Base-by-base conservation (phyloP, 2,329 filamentous ascomycete genomes). In the Pyrenophora graminea region DNA sequence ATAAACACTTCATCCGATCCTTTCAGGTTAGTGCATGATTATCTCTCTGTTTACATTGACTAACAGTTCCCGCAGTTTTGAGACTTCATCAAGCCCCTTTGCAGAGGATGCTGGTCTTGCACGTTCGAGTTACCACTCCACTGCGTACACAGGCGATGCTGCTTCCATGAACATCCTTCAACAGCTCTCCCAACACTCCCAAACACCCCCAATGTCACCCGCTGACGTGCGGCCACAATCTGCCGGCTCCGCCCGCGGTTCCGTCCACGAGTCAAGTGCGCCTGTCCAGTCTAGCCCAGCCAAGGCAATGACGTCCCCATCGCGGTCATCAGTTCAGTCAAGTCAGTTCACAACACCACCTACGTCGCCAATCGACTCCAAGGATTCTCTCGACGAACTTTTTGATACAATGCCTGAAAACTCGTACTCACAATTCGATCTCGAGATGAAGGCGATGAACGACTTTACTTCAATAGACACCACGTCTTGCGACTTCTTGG, bases 151-250 rank as follows among this genome's bases (percentile, higher is more conserved):
- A 21, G 56, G 62, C 48, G 67, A 72, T 44, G 58, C 63, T 15
- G 59, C 65, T 32, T 69, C 69, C 7, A 64, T 71, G 55, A 67
- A 67, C 53, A 61, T 72, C 13, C 56, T 74, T 15, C 70, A 71
- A 42, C 67, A 71, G n/a, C 62, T 74, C 17, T 70, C 69, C 23
- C 60, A 66, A 37, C 62, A 66, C 31, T 63, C 66, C 23, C 67
- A 73, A 37, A 74, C 71, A 17, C 71, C 71, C 44, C 72, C 71
- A 25, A 68, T 72, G 62, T 73, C 71, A 37, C 71, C 72, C 19
- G 67, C 57, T 27, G 63, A 73, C n/a, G 41, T 54, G 32, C 60
- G 63, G 27, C 64, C 67, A 7, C 48, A 57, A 17, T 69, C 70
- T 3, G 53, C 62, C 7, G 65, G 64, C n/a, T 67, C 66, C 1